phyloP scores from a whole-genome alignment of 2,329 filamentous ascomycete genomes.

The Fusarium veterinarium region DNA sequence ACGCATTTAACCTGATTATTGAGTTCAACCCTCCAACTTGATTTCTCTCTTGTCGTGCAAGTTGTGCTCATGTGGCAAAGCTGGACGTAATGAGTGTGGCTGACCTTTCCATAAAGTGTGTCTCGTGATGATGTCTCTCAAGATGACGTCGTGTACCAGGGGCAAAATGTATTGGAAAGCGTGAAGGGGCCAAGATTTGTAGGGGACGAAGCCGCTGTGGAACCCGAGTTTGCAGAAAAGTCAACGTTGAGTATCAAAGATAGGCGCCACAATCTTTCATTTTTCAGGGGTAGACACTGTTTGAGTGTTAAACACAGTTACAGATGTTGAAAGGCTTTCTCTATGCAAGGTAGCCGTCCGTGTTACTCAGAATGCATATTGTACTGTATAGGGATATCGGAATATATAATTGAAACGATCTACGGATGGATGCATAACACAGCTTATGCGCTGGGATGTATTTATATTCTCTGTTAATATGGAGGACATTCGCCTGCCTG shows the following conservation, averaged over 20 bases:
- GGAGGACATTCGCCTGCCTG: neutral
- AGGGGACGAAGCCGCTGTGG: conserved; percentile 22
- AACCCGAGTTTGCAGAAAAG: conserved; percentile 7
- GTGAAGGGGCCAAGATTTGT: neutral
- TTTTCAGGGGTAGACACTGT: conserved; percentile 10
- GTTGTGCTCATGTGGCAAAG: conserved; percentile 23
- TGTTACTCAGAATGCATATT: neutral
- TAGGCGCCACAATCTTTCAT: conserved; percentile 28
- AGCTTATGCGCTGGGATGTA: neutral
- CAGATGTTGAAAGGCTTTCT: neutral
- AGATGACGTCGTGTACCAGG: conserved; percentile 32
- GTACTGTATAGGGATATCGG: neutral
- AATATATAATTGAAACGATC: conserved; percentile 18
- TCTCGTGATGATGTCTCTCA: conserved; percentile 28
- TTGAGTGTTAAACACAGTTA: neutral
- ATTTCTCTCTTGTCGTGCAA: neutral
- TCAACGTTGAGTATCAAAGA: conserved; percentile 2
- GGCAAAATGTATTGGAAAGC: conserved; percentile 2
- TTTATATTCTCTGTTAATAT: neutral
- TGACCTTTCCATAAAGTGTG: conserved; percentile 7
- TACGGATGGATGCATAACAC: neutral
- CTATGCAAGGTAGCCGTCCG: neutral
- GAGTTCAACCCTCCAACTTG: neutral
- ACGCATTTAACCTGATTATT: neutral
- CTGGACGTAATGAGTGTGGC: conserved; percentile 19